Base-by-base conservation (phyloP, 2,329 filamentous ascomycete genomes). In the Neofusicoccum umdonicola region DNA sequence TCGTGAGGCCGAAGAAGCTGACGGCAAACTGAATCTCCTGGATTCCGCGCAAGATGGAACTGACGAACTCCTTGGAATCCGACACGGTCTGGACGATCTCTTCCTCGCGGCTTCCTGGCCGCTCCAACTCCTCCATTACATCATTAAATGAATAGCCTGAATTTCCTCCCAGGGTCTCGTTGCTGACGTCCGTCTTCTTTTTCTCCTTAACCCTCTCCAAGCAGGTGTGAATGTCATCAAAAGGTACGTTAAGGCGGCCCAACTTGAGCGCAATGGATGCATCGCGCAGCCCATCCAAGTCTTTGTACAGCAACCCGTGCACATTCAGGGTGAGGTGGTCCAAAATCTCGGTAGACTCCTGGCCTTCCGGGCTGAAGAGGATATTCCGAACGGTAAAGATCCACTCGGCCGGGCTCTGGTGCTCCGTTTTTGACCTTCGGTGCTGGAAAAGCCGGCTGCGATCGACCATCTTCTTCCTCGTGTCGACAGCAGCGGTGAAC, bases 11-110 rank as follows among this genome's bases (percentile, higher is more conserved):
- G 69, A 97, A 85, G 76, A 94, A 95, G 77, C 94, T 94, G 73
- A 98, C 87, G 0, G 93, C 94, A 71, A 99, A 92, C 76, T 99
- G 95, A 12, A 99, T 90, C 76, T 99, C 95, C 74, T 97, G 96
- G 69, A 99, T 92, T 60, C 95, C 95, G 50, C 92, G 87, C 57
- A 99, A 81, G 47, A 97, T 89, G 0, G 95, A 97, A 74, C 90
- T 91, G 64, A 93, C 85, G 73, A 99, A 95, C 68, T 97, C 93
- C 71, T 93, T 94, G 0, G 93, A 97, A 72, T 97, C 93, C 0
- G 93, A 93, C 0, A 97, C 90, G 0, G 91, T 90, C 74, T 91
- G 90, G 64, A 93, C 88, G 64, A 97, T 84, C 35, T 87, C 84
- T 63, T 91, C 87, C 68, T 87, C 84, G 67, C 78, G 83, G 69